Evolutionary conservation across 148 eudicot species (phyloP).

Genomic region (Rheum nobile): DNA sequence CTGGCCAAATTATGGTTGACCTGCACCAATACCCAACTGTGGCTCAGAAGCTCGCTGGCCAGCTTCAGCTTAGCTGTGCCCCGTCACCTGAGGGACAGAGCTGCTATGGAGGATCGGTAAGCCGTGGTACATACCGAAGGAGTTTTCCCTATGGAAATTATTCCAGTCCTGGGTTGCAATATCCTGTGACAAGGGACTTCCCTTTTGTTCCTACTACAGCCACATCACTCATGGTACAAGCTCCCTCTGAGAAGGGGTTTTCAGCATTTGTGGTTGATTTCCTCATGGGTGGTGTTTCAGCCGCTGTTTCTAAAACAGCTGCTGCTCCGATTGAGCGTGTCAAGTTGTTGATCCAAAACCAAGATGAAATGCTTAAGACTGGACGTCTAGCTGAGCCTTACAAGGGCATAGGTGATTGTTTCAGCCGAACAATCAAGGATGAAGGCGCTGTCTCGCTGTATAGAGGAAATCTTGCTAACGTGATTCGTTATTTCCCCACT

Average conservation of each 20-base stretch:
- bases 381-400: conserved; percentile 16
- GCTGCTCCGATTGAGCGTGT: conserved; percentile 21
- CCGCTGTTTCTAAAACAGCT: conserved; percentile 19
- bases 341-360: conserved; percentile 17
- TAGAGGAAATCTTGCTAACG: conserved; percentile 22
- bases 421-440: conserved; percentile 18
- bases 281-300: conserved; percentile 22
- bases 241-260: conserved; percentile 14
- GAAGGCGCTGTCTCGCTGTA: conserved; percentile 13
- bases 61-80: conserved; percentile 30
- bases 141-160: too few species aligned
- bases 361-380: conserved; percentile 22
- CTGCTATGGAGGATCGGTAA: conserved; percentile 29
- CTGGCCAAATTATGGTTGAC: conserved; percentile 39
- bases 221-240: conserved; percentile 42
- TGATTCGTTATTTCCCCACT: conserved; percentile 21
- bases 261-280: conserved; percentile 12
- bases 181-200: not conserved
- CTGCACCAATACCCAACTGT: conserved; percentile 34
- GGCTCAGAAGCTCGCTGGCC: conserved; percentile 33
- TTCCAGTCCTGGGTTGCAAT: too few species aligned
- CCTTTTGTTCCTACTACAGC: conserved; percentile 20
- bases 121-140: conserved; percentile 31
- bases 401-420: conserved; percentile 25
- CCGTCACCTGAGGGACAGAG: conserved; percentile 27